Evolutionary conservation across 495 filamentous ascomycete species (phyloP), one percentile per base, ranked within the genome.

Genomic region (Aspergillus kassunensis): DNA sequence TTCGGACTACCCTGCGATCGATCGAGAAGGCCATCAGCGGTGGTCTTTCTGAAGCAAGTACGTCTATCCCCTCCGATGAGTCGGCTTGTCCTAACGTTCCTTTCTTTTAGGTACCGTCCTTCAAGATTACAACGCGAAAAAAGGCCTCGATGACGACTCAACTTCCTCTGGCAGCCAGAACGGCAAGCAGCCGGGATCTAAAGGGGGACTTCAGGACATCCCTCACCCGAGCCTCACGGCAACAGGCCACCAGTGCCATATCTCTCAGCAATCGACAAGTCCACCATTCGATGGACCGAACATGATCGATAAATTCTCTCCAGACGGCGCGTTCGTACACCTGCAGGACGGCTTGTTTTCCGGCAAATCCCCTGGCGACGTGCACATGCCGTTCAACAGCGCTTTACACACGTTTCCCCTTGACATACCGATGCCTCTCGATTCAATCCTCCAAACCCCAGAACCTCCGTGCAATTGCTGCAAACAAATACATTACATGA

Each of bases 41-140:
- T 5, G 48, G 54, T 7, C 35, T 52, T 35, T 19, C 54, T 6
- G 41, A 57, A 30, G 43, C 42, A 12, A 48, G 54, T 57, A 48
- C 1, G 54, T 49, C 30, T 7, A 1, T 11, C 18, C 23, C 40
- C 19, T 44, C 7, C 19, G 3, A 13, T 19, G 13, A 40, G 3
- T 3, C 25, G 40, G 12, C 2, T 13, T 12, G 5, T n/a, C n/a
- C 24, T 47, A 36, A 44, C 30, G 9, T 30, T 33, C 13, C 2
- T 12, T 13, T 29, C 25, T 6, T 30, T 10, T 36, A 52, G 49
- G 29, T 34, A 33, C 30, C 10, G 49, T 35, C n/a, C 35, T 46
- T 24, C 44, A n/a, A 12, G 34, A 18, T 36, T 43, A 44, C 23
- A 35, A 27, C 7, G 15, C n/a, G 5, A 52, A 37, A 29, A 35